These are phyloP conservation scores for Talaromyces ruber DNA, from an alignment of 495 filamentous ascomycete species.

Conservation along the genomic window DNA sequence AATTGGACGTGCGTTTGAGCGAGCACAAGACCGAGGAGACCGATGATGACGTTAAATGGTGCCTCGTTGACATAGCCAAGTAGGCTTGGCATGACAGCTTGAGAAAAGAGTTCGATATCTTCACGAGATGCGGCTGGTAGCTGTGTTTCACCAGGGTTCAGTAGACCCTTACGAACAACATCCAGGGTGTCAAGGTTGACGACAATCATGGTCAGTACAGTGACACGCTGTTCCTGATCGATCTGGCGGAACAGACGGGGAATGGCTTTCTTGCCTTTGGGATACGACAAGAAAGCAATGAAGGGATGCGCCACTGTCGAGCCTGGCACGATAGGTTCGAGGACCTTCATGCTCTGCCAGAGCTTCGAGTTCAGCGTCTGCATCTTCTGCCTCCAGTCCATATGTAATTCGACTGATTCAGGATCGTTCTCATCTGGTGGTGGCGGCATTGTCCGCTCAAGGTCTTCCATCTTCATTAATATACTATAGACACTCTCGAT, in stretches of 20 bases:
- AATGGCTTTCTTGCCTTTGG: constrained; percentile 93
- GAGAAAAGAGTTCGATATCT: constrained; percentile 82
- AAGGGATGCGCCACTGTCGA: constrained; percentile 78
- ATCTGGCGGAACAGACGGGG: constrained; percentile 92
- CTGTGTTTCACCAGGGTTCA: constrained; percentile 57
- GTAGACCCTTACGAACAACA: constrained; percentile 72
- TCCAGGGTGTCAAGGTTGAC: constrained; percentile 89
- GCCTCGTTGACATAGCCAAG: constrained; percentile 86
- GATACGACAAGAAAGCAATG: constrained; percentile 89
- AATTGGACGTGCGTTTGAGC: constrained; percentile 70
- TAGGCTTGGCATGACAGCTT: constrained; percentile 80
- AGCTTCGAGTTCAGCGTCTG: constrained; percentile 68
- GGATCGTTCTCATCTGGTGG: constrained; percentile 53
- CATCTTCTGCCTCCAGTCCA: constrained; percentile 63
- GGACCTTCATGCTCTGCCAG: constrained; percentile 79
- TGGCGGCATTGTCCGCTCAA: constrained; percentile 81
- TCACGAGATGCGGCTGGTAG: constrained; percentile 68
- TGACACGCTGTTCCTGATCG: constrained; percentile 82
- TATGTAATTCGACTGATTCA: constrained; percentile 53
- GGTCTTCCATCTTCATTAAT: constrained; percentile 88
- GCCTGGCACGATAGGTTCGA: constrained; percentile 75
- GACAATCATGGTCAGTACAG: constrained; percentile 88
- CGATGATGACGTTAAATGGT: constrained; percentile 79
- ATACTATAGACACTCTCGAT: constrained; percentile 81
- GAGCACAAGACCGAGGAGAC: constrained; percentile 75